A percentile compares a stretch with the other conserved stretches of the same genome.
Conservation (phyloP, 192 early-diverging fungal genomes). For the Coemansia sp. region DNA sequence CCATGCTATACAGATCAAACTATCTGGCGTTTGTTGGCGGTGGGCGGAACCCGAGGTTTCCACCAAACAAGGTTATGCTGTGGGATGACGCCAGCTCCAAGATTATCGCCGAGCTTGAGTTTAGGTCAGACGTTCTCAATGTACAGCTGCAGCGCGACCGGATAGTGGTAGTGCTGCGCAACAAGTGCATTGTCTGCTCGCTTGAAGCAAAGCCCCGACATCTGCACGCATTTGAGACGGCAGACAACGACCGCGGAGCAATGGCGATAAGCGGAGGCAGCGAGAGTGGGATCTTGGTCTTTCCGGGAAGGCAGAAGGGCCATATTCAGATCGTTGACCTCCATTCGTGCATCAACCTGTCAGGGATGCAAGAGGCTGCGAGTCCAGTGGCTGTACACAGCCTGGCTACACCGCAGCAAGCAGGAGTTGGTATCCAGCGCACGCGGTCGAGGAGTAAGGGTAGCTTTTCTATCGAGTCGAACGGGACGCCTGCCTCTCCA, state of each 20-base stretch:
- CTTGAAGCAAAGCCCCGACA: slow-evolving; percentile 70
- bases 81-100: slow-evolving; percentile 81
- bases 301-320: slow-evolving; percentile 79
- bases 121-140: slow-evolving; percentile 77
- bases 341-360: slow-evolving; percentile 56
- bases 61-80: slow-evolving; percentile 85
- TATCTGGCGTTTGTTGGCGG: slow-evolving; percentile 86
- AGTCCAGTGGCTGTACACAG: slow-evolving; percentile 2
- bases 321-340: slow-evolving; percentile 87
- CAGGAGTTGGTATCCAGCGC: slow-evolving; percentile 23
- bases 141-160: slow-evolving; percentile 79
- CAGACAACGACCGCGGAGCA: slow-evolving; percentile 74
- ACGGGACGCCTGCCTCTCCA: slow-evolving; percentile 34
- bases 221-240: slow-evolving; percentile 82
- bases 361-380: slow-evolving; percentile 15
- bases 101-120: slow-evolving; percentile 75
- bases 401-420: neutral
- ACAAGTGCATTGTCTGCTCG: slow-evolving; percentile 81
- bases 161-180: slow-evolving; percentile 74
- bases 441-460: slow-evolving; percentile 41
- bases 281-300: slow-evolving; percentile 75
- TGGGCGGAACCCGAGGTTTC: slow-evolving; percentile 79
- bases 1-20: slow-evolving; percentile 86
- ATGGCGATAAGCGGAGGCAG: slow-evolving; percentile 69
- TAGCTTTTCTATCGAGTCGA: slow-evolving; percentile 42